Base-by-base conservation (phyloP, 225 moss, liverwort and hornwort species). In the Physcomitrellopsis africana region DNA sequence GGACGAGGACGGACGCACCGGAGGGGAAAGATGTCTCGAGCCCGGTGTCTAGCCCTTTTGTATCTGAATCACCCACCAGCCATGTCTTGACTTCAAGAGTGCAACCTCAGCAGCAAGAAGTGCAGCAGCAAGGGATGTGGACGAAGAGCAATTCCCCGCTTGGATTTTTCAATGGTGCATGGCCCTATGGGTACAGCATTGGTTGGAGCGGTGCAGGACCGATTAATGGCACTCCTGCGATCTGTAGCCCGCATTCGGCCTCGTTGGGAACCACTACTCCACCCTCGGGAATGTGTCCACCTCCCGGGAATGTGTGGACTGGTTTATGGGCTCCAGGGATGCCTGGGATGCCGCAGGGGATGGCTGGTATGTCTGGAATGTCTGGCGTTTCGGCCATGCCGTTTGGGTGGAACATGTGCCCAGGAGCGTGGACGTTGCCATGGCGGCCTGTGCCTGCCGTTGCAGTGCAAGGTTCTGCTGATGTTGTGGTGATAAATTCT, bases 111-210 rank as follows among this genome's bases (percentile, higher is more conserved):
- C 79, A 67, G 19, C 22, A 61, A 44, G 74, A n/a, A 24, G 71
- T 69, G 23, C 81, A 37, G 4, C 32, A 37, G 32, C 32, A 69
- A 42, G 60, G 77, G 3, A 26, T 67, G 37, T 86, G 86, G 86
- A 76, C 80, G 0, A 85, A 81, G 41, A 58, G 18, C 22, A 15
- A 23, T 24, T 52, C 86, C 1, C 86, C 83, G 1, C 55, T 86
- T 56, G 80, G 86, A 47, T 86, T 86, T 72, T 83, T 78, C 60
- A 86, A 78, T 51, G 86, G 86, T 37, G 83, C 83, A 0, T 86
- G 86, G 86, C 86, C 86, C 4, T 83, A 83, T 10, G 86, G 86
- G 37, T 83, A 75, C 75, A 83, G 80, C 47, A 83, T 86, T 72
- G 83, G 86, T 1, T 83, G 80, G 77, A 72, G 60, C 9, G 81